phyloP scores from a whole-genome alignment of 2,329 filamentous ascomycete genomes.

The Fusarium denticulatum region DNA sequence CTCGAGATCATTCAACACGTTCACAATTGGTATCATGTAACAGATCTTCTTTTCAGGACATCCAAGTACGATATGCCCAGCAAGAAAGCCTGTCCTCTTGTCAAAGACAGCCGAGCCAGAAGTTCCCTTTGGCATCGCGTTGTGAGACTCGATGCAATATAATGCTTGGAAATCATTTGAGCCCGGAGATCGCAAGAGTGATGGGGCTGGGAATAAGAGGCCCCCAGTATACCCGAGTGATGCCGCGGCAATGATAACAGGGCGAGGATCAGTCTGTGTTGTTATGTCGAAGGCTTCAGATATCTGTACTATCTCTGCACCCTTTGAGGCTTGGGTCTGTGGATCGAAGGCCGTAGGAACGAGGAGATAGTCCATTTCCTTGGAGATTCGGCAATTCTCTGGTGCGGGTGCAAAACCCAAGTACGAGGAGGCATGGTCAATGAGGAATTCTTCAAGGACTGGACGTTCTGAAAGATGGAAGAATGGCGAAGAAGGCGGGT shows the following conservation, averaged over 20 bases:
- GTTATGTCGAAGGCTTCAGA: neutral
- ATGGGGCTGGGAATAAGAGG: fast-evolving
- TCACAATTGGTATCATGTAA: fast-evolving
- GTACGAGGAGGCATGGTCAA: neutral
- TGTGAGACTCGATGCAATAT: fast-evolving
- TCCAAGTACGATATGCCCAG: fast-evolving
- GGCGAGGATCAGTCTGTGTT: too few relatives aligned
- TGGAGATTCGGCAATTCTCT: neutral
- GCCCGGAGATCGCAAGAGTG: fast-evolving
- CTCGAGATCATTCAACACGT: fast-evolving
- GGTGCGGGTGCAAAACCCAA: neutral
- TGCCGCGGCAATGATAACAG: neutral
- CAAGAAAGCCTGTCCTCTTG: fast-evolving
- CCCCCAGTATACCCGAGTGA: fast-evolving
- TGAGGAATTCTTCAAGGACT: neutral
- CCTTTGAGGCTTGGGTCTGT: too few relatives aligned
- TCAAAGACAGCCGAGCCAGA: neutral
- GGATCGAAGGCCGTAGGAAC: too few relatives aligned
- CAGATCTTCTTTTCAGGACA: neutral
- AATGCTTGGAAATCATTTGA: neutral
- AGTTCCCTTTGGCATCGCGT: fast-evolving
- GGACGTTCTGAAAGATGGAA: neutral
- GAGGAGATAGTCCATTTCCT: neutral
- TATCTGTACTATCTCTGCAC: neutral
- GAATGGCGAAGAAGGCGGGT: neutral